phyloP scores from a whole-genome alignment of 768 basidiomycete species.

The Heimioporus sp. region DNA sequence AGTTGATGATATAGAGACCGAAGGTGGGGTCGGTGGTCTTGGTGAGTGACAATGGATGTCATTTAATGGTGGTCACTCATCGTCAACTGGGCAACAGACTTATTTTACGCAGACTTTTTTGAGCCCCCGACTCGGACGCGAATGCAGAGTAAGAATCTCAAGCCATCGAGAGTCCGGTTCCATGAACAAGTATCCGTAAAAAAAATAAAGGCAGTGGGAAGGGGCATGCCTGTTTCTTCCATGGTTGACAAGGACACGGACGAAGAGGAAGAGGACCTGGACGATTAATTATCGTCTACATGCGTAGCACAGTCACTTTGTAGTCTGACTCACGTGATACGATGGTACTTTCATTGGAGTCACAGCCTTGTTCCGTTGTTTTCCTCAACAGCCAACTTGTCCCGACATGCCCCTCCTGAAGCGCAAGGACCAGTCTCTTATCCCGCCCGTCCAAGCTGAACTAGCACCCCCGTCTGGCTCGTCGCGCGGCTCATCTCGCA shows the following conservation, averaged over 20 bases:
- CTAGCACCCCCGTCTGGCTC: constrained; percentile 26
- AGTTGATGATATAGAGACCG: constrained; percentile 44
- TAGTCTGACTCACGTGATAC: constrained; percentile 10
- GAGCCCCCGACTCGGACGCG: constrained; percentile 46
- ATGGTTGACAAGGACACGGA: constrained; percentile 35
- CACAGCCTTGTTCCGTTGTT: constrained; percentile 5
- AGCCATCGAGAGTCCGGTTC: constrained; percentile 62
- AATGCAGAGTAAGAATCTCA: constrained; percentile 12
- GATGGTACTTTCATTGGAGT: not conserved
- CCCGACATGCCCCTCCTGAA: constrained; percentile 44
- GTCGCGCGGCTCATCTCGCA: constrained; percentile 30
- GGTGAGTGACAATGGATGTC: constrained; percentile 33
- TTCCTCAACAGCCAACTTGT: not conserved
- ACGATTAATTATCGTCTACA: constrained; percentile 1
- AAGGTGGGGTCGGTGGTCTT: constrained; percentile 40
- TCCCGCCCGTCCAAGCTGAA: constrained; percentile 60
- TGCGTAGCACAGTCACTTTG: no score
- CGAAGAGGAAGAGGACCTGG: constrained; percentile 37
- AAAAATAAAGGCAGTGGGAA: constrained; percentile 73
- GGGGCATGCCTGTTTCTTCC: constrained; percentile 51
- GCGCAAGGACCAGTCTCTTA: constrained; percentile 59
- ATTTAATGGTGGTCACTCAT: not conserved
- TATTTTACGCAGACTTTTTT: constrained; percentile 80
- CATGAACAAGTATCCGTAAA: constrained; percentile 79
- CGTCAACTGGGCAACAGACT: constrained; percentile 39